Base-by-base conservation (phyloP, 345 rosid genomes). In the Moringa oleifera region DNA sequence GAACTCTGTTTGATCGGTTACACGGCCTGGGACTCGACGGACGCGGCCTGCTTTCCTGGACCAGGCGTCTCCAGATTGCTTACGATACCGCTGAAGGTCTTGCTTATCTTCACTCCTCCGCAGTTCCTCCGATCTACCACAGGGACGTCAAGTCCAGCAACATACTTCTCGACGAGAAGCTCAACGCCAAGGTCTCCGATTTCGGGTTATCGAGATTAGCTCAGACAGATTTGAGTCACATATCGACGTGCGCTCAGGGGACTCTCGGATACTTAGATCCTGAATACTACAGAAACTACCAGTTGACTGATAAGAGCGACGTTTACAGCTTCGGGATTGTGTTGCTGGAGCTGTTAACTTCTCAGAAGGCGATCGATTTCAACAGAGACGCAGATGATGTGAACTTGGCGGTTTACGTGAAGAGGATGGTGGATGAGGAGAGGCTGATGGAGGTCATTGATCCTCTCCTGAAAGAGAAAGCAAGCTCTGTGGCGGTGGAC, bases 291-390 rank as follows among this genome's bases (percentile, higher is more conserved):
- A 61, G 67, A 53, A 79, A 76, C 31, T 81, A 59, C 50, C 83
- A 79, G 24, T 21, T 81, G 59, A 81, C 85, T 0, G 85, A 81
- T 58, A 81, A 81, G 69, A 81, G 85, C 0, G 85, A 81, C 33
- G 81, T 81, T 51, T 81, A 81, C 20, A 81, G 83, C 64, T 82
- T 79, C 0, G 84, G 84, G 45, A 84, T 82, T 21, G 87, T 82
- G 45, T 52, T 82, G 63, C 54, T 82, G 20, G 84, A 82, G 64
- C 71, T 79, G 10, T 25, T 82, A 67, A 81, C 87, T 0, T 75
- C 80, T 6, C 67, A 70, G 23, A 79, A 68, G 51, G 87, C 79
- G n/a, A 68, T 82, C 23, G 82, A 80, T 64, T 77, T 80, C 25
- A 71, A 36, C 31, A 68, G 84, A 55, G 66, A 33, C 2, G 67